These are phyloP conservation scores for Globisporangium uncinulatum DNA, from an alignment of 352 stramenopile genomes.

Conservation along the genomic window DNA sequence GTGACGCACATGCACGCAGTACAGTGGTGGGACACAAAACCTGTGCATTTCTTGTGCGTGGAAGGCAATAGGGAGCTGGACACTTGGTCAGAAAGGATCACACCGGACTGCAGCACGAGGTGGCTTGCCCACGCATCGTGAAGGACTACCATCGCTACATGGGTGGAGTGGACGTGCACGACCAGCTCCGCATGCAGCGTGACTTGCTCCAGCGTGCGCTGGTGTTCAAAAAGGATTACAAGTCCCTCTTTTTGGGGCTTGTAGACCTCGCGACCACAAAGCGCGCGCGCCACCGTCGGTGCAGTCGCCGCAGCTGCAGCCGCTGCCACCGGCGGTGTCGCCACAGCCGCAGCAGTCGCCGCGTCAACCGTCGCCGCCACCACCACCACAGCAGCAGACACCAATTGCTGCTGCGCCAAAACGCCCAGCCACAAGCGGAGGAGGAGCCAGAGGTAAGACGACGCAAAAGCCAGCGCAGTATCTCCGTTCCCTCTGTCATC, in stretches of 20 bases:
- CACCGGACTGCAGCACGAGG: background rate
- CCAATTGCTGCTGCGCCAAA: too few species aligned
- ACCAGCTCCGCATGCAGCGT: background rate
- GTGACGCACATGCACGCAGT: background rate
- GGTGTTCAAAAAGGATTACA: slow-evolving; percentile 14
- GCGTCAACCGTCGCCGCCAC: too few species aligned
- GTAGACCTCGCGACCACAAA: slow-evolving; percentile 13
- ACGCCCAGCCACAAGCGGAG: too few species aligned
- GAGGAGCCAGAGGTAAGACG: too few species aligned
- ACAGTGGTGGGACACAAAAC: background rate
- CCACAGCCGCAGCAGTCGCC: too few species aligned
- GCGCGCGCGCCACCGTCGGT: background rate
- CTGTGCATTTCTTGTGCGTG: background rate
- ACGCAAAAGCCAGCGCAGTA: too few species aligned
- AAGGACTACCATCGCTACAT: slow-evolving; percentile 11
- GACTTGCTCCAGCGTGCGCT: background rate
- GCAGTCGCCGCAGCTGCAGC: too few species aligned
- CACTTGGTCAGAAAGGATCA: background rate
- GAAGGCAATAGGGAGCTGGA: background rate
- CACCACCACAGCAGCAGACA: too few species aligned
- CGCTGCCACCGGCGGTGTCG: too few species aligned
- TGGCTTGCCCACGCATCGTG: slow-evolving; percentile 5
- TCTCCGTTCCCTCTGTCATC: too few species aligned
- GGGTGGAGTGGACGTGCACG: slow-evolving; percentile 13
- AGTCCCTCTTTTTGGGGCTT: slow-evolving; percentile 12